Evolutionary conservation across 2,329 filamentous ascomycete species (phyloP).

Genomic region (Trichoderma koningiopsis): DNA sequence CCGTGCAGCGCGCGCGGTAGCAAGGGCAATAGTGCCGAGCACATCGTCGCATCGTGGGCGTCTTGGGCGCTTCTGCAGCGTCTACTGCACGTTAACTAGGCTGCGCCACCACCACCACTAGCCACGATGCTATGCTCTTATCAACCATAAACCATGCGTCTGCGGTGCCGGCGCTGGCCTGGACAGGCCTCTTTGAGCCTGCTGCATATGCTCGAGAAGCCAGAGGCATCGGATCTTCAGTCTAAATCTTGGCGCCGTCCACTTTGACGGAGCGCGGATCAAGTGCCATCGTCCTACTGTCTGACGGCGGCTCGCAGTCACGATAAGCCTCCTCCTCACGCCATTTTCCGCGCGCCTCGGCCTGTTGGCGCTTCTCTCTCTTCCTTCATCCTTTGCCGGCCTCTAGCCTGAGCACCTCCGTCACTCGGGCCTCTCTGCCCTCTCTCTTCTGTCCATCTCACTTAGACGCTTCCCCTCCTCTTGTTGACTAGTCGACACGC

Average conservation of each 20-base stretch:
- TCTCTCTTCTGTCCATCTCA: not conserved
- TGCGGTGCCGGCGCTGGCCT: not conserved
- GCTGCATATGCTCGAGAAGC: constrained; percentile 16
- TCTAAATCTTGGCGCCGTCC: constrained; percentile 18
- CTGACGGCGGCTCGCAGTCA: not conserved
- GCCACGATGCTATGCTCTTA: constrained; percentile 18
- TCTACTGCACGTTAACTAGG: not conserved
- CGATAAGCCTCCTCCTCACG: constrained; percentile 23
- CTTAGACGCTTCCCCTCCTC: not conserved
- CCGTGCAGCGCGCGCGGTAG: constrained; percentile 3
- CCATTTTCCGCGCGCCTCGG: not conserved
- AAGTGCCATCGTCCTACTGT: constrained; percentile 17
- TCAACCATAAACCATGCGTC: not conserved
- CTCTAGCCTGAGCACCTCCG: constrained; percentile 31
- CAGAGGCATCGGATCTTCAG: constrained; percentile 12
- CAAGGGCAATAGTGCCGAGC: constrained; percentile 15
- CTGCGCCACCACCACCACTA: constrained; percentile 23
- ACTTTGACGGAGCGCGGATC: constrained; percentile 12
- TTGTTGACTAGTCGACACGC: constrained; percentile 2
- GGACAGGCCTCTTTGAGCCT: constrained; percentile 12
- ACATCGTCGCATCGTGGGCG: not conserved
- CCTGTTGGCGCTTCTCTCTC: not conserved
- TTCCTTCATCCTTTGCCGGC: not conserved
- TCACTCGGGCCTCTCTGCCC: constrained; percentile 2
- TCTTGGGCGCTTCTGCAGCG: constrained; percentile 13